A percentile compares a stretch with the other conserved stretches of the same genome.
Evolutionary conservation across 179 eudicot genomes (phyloP).

Genomic region (Actinidia chinensis): DNA sequence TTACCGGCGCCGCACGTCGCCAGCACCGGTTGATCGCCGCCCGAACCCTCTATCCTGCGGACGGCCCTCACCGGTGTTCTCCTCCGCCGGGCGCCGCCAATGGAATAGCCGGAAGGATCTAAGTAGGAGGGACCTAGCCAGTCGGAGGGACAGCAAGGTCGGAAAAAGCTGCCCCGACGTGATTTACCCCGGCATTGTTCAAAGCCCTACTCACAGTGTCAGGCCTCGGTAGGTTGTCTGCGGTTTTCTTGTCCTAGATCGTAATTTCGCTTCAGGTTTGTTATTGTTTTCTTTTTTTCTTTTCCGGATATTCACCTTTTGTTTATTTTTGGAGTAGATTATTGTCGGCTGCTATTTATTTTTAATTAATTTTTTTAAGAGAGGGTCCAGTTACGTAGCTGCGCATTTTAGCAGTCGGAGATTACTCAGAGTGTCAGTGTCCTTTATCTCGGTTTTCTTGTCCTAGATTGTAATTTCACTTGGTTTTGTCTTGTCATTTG

Average conservation of each 20-base stretch:
- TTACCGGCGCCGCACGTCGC: constrained; percentile 30
- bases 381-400: too few relatives aligned
- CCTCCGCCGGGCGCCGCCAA: constrained; percentile 48
- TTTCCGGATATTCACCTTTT: too few relatives aligned
- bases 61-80: constrained; percentile 30
- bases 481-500: constrained; percentile 16
- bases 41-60: too few relatives aligned
- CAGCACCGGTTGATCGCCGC: too few relatives aligned
- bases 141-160: constrained; percentile 33
- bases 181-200: constrained; percentile 22
- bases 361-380: too few relatives aligned
- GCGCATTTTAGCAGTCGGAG: too few relatives aligned
- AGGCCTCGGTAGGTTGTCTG: constrained; percentile 17
- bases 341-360: too few relatives aligned
- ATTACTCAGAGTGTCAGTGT: constrained; percentile 28
- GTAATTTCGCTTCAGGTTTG: constrained; percentile 20
- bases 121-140: constrained; percentile 46
- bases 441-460: constrained; percentile 26
- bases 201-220: constrained; percentile 23
- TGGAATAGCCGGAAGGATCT: constrained; percentile 36
- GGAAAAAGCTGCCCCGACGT: constrained; percentile 23
- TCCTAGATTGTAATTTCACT: constrained; percentile 27
- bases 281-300: constrained; percentile 8
- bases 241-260: constrained; percentile 32
- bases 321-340: too few relatives aligned